A percentile compares a stretch with the other conserved stretches of the same genome.
Conservation (phyloP, 257 asterid species). For the Jacaranda copaia region DNA sequence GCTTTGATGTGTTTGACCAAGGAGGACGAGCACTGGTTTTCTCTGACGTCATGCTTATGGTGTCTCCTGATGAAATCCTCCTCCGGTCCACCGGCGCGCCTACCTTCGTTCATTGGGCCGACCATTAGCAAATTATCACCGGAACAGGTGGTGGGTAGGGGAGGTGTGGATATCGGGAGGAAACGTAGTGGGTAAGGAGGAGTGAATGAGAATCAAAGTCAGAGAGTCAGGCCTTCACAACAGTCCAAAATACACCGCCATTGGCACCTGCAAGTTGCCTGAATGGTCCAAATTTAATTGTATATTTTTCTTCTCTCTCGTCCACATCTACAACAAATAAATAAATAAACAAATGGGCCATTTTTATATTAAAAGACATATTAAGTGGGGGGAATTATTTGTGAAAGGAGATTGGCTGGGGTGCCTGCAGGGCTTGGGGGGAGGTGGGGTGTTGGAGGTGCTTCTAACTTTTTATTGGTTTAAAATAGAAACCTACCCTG, state of each 20-base stretch:
- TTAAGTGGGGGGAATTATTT: constrained; percentile 9
- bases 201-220: constrained; percentile 56
- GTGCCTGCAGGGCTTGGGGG: too few species aligned
- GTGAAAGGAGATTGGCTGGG: constrained; percentile 18
- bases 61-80: constrained; percentile 75
- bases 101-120: constrained; percentile 49
- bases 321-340: constrained; percentile 37
- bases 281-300: constrained; percentile 50
- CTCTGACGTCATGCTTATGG: constrained; percentile 78
- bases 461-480: constrained; percentile 37
- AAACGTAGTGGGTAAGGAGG: constrained; percentile 35
- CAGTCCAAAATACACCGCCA: constrained; percentile 61
- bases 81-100: constrained; percentile 49
- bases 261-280: constrained; percentile 52
- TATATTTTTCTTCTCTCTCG: constrained; percentile 31
- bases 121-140: constrained; percentile 37
- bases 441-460: background rate
- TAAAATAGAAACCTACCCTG: constrained; percentile 39
- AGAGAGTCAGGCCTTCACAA: constrained; percentile 42
- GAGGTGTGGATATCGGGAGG: constrained; percentile 26
- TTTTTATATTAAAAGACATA: background rate
- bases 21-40: constrained; percentile 76
- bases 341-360: background rate
- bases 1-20: constrained; percentile 87
- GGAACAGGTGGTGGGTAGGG: constrained; percentile 1